These are phyloP conservation scores for Clavispora fructus DNA, from an alignment of 805 yeast genomes.

Conservation along the genomic window DNA sequence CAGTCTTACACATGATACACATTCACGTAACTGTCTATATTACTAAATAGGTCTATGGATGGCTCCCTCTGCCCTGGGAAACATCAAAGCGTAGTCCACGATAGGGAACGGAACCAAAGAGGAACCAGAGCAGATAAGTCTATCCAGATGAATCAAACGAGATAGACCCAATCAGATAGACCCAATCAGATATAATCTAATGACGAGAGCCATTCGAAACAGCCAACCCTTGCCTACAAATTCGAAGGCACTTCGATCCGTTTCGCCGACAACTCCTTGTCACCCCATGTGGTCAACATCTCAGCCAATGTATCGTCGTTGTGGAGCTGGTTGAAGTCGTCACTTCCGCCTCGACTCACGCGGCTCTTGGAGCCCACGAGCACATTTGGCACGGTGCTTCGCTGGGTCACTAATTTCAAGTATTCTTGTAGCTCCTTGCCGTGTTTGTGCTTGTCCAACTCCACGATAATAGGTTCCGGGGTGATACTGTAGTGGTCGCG, in stretches of 20 bases:
- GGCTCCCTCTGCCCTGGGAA: too few relatives aligned
- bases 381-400: slow-evolving; percentile 16
- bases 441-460: slow-evolving; percentile 72
- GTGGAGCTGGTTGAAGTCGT: slow-evolving; percentile 67
- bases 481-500: slow-evolving; percentile 57
- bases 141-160: too few relatives aligned
- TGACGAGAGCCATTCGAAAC: too few relatives aligned
- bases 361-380: slow-evolving; percentile 11
- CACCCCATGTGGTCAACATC: slow-evolving; percentile 60
- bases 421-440: slow-evolving; percentile 74
- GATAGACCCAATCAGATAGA: too few relatives aligned
- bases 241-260: slow-evolving; percentile 57
- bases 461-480: slow-evolving; percentile 73
- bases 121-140: too few relatives aligned
- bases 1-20: too few relatives aligned
- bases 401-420: slow-evolving; percentile 37
- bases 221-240: slow-evolving; percentile 11
- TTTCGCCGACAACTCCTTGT: slow-evolving; percentile 42
- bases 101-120: too few relatives aligned
- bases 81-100: too few relatives aligned
- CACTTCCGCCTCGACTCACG: slow-evolving; percentile 79
- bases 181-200: too few relatives aligned
- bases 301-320: slow-evolving; percentile 48
- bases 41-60: too few relatives aligned
- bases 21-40: too few relatives aligned